Evolutionary conservation across 768 basidiomycete species (phyloP), one percentile per base, ranked within the genome.

Genomic region (Roridomyces roridus): DNA sequence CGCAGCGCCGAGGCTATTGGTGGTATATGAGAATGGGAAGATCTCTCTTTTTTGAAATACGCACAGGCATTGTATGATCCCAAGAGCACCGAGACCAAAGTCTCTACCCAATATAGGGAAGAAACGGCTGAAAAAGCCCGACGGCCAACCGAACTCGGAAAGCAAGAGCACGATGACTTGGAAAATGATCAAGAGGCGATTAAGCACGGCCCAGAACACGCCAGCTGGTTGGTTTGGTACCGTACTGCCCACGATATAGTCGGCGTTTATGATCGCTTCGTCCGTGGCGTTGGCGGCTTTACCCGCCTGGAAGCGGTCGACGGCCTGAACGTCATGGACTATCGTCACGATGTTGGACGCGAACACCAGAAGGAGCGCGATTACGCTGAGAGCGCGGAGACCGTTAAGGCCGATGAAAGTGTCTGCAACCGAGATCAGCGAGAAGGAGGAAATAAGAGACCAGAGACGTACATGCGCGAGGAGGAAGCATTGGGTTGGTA

Each of bases 121-220:
- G 76, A 83, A 95, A 34, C 83, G 84, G 68, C 85, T 80, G 74
- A 96, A 96, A 79, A 94, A 91, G 26, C 77, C 68, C 8, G 82
- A 72, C 11, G 92, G 92, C 83, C 92, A 91, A 60, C 90, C 86
- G 55, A 94, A 59, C 73, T 97, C 95, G 52, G 94, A 90, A 54
- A 94, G 72, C 59, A 94, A 72, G 66, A 96, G 86, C 28, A 93
- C 78, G 65, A 94, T 70, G 57, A 88, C 83, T 77, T 95, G 91
- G 72, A 91, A 87, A 59, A 94, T 85, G 71, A 96, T 92, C 71
- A 96, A 83, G 52, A 96, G 80, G 57, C 92, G 81, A 72, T 93
- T 92, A 60, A 96, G 77, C 59, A 96, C 86, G 5, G 92, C 91
- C 91, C 94, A 97, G 75, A 97, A 96, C 9, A 85, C 83, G 24